Evolutionary conservation across 495 filamentous ascomycete species (phyloP).

Genomic region (Trichoderma reesei): DNA sequence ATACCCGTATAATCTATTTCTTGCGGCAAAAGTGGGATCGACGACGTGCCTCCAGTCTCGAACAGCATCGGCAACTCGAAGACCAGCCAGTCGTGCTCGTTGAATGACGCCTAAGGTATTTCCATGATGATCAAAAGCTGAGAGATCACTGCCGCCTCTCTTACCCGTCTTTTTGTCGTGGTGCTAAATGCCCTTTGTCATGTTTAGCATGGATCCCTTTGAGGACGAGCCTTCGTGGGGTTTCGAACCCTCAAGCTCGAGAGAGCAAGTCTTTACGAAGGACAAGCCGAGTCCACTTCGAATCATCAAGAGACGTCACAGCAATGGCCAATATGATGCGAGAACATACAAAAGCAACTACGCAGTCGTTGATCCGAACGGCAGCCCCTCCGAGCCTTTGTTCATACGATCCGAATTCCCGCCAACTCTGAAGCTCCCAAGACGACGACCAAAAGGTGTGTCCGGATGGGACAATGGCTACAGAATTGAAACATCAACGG

Average conservation of each 20-base stretch:
- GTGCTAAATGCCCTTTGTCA: background rate
- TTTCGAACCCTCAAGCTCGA: background rate
- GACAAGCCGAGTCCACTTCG: conserved; percentile 1
- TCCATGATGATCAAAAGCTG: background rate
- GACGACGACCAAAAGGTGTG: background rate
- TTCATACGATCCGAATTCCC: background rate
- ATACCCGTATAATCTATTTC: background rate
- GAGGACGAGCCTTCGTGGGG: background rate
- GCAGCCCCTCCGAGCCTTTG: background rate
- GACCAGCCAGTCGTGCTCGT: background rate
- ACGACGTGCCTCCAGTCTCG: background rate
- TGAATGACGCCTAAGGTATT: background rate
- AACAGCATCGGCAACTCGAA: background rate
- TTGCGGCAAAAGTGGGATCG: background rate
- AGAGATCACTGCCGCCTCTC: background rate
- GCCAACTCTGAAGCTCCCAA: background rate
- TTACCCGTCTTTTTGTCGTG: background rate
- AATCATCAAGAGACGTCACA: background rate
- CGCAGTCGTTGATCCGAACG: background rate
- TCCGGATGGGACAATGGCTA: background rate
- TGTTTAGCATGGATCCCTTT: background rate
- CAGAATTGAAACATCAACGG: background rate
- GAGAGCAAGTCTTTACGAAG: background rate
- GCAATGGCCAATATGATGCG: background rate
- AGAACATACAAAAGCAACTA: background rate